phyloP scores from a whole-genome alignment of 1,284 basidiomycete species.

The Psilocybe mexicana region DNA sequence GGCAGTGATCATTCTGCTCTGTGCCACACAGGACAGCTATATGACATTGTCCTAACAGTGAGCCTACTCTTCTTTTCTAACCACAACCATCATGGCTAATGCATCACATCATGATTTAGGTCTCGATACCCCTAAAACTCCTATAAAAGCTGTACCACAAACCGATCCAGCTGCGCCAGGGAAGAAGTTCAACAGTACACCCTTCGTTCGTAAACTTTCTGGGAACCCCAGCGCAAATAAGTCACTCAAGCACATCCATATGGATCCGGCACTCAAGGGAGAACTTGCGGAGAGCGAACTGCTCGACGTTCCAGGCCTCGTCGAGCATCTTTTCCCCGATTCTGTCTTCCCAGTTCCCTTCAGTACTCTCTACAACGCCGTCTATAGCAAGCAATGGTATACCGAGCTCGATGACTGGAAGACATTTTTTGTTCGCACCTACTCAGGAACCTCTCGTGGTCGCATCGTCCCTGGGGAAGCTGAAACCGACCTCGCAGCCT shows the following conservation, averaged over 20 bases:
- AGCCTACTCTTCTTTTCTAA: too few relatives aligned
- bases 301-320: neutral
- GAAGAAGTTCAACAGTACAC: neutral
- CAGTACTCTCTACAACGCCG: neutral
- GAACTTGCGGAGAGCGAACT: neutral
- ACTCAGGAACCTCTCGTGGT: neutral
- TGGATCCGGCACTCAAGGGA: neutral
- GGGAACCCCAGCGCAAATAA: neutral
- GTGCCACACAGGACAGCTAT: too few relatives aligned
- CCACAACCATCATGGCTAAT: too few relatives aligned
- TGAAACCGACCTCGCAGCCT: neutral
- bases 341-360: neutral
- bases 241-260: neutral
- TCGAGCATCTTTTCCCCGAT: slow-evolving; percentile 5
- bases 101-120: too few relatives aligned
- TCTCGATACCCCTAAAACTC: too few relatives aligned
- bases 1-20: too few relatives aligned
- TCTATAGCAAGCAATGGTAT: neutral
- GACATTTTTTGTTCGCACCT: neutral
- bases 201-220: neutral
- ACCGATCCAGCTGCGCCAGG: too few relatives aligned
- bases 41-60: too few relatives aligned
- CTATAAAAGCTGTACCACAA: too few relatives aligned
- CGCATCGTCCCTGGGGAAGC: neutral
- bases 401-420: neutral